Evolutionary conservation across 306 rosid species (phyloP).

Genomic region (Cicer arietinum): DNA sequence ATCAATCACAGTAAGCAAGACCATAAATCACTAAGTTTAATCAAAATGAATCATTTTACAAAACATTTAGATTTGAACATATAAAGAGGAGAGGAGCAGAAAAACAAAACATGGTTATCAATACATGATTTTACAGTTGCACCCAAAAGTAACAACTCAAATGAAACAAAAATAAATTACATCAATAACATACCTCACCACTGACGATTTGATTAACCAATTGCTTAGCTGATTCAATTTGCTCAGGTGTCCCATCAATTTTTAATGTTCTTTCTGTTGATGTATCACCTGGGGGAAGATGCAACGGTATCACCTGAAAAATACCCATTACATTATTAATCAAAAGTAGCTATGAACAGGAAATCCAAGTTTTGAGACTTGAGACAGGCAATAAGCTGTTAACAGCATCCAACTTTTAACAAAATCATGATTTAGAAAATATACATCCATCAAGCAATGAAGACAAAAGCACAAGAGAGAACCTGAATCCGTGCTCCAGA

Average conservation of each 20-base stretch:
- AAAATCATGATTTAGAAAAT: not conserved
- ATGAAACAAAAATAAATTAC: not conserved
- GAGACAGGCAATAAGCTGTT: not conserved
- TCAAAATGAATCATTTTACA: conserved; percentile 8
- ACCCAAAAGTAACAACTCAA: not conserved
- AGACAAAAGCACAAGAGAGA: not conserved
- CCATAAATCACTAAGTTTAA: not conserved
- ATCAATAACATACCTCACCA: conserved; percentile 46
- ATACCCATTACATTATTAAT: not conserved
- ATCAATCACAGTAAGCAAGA: conserved; percentile 1
- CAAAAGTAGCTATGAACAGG: not conserved
- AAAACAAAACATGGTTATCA: conserved; percentile 8
- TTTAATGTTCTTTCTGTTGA: conserved; percentile 85
- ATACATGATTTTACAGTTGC: not conserved
- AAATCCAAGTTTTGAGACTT: not conserved
- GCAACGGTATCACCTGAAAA: conserved; percentile 87
- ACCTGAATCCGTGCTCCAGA: conserved; percentile 98
- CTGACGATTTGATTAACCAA: conserved; percentile 85
- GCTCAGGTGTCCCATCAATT: conserved; percentile 81
- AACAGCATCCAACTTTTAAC: not conserved
- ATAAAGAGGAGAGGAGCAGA: not conserved
- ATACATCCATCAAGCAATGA: not conserved
- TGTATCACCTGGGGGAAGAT: conserved; percentile 93
- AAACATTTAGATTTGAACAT: not conserved
- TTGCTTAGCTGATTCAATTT: conserved; percentile 79